Evolutionary conservation across 2,329 filamentous ascomycete species (phyloP).

Genomic region (Fusarium bactridioides): DNA sequence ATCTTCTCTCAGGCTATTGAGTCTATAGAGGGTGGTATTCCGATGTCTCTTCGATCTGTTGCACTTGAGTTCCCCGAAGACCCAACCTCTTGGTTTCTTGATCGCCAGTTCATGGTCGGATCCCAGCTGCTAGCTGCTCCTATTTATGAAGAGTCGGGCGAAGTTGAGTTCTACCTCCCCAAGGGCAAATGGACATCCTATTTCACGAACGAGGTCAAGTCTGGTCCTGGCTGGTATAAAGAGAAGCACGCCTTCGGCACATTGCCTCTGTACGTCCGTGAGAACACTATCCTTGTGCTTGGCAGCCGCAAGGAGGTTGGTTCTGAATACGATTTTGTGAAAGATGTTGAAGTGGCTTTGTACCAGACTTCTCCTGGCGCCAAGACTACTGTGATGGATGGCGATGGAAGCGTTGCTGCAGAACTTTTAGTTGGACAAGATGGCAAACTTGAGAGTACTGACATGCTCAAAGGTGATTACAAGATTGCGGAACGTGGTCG

Average conservation of each 20-base stretch:
- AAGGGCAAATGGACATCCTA: conserved; percentile 57
- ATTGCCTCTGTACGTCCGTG: conserved; percentile 65
- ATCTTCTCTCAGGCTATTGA: conserved; percentile 54
- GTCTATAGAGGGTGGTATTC: conserved; percentile 60
- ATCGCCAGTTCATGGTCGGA: conserved; percentile 79
- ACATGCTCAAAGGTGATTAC: conserved; percentile 50
- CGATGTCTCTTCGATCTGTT: conserved; percentile 69
- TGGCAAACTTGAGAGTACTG: conserved; percentile 51
- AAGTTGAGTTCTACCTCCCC: conserved; percentile 72
- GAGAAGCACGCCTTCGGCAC: conserved; percentile 67
- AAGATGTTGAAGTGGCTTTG: conserved; percentile 57
- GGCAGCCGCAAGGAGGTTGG: conserved; percentile 51
- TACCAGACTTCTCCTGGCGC: conserved; percentile 54
- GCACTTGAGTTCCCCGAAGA: conserved; percentile 77
- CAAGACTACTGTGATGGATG: conserved; percentile 53
- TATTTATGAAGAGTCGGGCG: conserved; percentile 68
- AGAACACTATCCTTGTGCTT: conserved; percentile 59
- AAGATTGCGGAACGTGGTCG: conserved; percentile 38
- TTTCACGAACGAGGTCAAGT: conserved; percentile 58
- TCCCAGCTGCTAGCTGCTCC: conserved; percentile 69
- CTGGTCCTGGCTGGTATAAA: conserved; percentile 64
- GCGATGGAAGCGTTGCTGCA: conserved; percentile 52
- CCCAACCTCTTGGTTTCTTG: conserved; percentile 71
- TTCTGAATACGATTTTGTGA: conserved; percentile 57
- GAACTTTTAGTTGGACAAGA: conserved; percentile 50